Evolutionary conservation across 1,284 basidiomycete species (phyloP), one percentile per base, ranked within the genome.

Genomic region (Grifola frondosa): DNA sequence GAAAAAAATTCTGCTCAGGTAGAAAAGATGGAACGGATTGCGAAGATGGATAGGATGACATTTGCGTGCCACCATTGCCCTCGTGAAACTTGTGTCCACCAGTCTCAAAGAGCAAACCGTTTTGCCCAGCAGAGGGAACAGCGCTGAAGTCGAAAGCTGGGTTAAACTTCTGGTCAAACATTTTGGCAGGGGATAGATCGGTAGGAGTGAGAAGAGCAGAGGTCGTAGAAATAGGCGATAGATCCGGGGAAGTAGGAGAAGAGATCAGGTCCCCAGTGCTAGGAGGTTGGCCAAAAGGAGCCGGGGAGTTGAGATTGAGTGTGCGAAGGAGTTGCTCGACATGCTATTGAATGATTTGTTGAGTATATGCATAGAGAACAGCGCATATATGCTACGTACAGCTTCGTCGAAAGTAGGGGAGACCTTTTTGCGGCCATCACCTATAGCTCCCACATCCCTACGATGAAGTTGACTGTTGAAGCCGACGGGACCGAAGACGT

Each of bases 271-370:
- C 71, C n/a, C n/a, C n/a, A n/a, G n/a, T n/a, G 52, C 73, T 60
- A 24, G 62, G 64, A n/a, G 69, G 68, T 42, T 74, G 71, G 16
- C 60, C 49, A 47, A 64, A 70, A 50, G 79, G 81, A 52, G 70
- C 76, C 20, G 85, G 84, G 23, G 85, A 87, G 58, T 80, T 82
- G 52, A 88, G 77, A 58, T 88, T 81, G 40, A 89, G 70, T 19
- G 83, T 79, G 32, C 86, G 81, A 41, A 89, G 69, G 31, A 89
- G 73, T 64, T 87, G 84, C 56, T 86, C 84, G 50, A 88, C 81
- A 57, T 86, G 83, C 84, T 88, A 47, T 4, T 35, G 17, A 55
- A 52, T 23, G 15, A 50, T 46, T 37, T 54, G 31, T 42, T 49
- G 21, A 43, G 48, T 56, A 50, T 46, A 51, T 54, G 56, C 48